Evolutionary conservation across 2,329 filamentous ascomycete species (phyloP).

Genomic region (Kalaharituber pfeilii): DNA sequence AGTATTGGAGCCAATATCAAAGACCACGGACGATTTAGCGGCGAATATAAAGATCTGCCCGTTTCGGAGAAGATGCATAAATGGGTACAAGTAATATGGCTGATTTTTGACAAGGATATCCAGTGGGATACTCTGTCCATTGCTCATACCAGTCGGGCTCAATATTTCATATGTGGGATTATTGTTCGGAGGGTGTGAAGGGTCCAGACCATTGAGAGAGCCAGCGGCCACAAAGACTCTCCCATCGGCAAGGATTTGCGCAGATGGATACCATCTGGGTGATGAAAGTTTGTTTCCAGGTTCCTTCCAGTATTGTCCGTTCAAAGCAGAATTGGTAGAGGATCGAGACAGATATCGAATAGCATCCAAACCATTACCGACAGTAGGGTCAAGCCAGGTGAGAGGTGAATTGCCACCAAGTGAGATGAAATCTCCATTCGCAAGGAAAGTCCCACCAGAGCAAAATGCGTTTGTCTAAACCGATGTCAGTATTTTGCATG

Average conservation of each 20-base stretch:
- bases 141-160: constrained; percentile 32
- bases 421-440: constrained; percentile 38
- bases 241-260: constrained; percentile 41
- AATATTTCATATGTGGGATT: constrained; percentile 47
- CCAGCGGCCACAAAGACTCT: constrained; percentile 43
- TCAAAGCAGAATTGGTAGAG: constrained; percentile 29
- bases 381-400: constrained; percentile 38
- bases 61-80: constrained; percentile 41
- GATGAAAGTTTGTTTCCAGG: constrained; percentile 38
- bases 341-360: constrained; percentile 39
- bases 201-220: constrained; percentile 41
- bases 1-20: constrained; percentile 33
- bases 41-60: constrained; percentile 41
- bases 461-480: constrained; percentile 43
- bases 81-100: constrained; percentile 44
- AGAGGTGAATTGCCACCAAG: constrained; percentile 43
- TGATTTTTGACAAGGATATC: constrained; percentile 40
- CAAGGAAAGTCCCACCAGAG: constrained; percentile 41
- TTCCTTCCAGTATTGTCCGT: constrained; percentile 38
- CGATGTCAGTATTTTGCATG: constrained; percentile 5
- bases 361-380: constrained; percentile 41
- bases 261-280: constrained; percentile 43
- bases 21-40: constrained; percentile 39
- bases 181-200: constrained; percentile 38
- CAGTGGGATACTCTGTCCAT: constrained; percentile 34